A percentile compares a stretch with the other conserved stretches of the same genome.
Conservation (phyloP, 768 basidiomycete genomes). For the Hysterangium stoloniferum region DNA sequence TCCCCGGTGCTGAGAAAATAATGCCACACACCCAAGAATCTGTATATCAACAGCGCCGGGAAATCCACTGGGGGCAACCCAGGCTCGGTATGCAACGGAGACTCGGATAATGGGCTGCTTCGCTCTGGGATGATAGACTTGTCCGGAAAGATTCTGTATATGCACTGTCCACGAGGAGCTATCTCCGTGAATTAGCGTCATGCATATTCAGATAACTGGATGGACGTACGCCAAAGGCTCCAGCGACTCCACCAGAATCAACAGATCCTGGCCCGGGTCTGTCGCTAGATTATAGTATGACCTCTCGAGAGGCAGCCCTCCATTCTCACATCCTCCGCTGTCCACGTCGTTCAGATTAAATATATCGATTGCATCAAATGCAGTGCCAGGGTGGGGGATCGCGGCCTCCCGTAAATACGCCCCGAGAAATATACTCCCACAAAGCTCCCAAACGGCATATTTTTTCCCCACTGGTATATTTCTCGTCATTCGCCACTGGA, state of each 20-base stretch:
- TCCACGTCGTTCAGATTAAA: background rate
- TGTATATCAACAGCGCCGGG: slow-evolving; percentile 4
- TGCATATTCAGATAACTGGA: no score
- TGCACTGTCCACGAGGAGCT: slow-evolving; percentile 6
- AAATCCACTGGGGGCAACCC: background rate
- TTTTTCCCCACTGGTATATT: slow-evolving; percentile 1
- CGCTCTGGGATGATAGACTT: background rate
- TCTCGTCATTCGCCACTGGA: background rate
- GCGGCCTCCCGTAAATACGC: background rate
- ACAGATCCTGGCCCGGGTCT: slow-evolving; percentile 8
- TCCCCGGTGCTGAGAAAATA: slow-evolving; percentile 7
- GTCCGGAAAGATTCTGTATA: slow-evolving; percentile 3
- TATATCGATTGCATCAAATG: slow-evolving; percentile 7
- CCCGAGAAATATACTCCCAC: slow-evolving; percentile 1
- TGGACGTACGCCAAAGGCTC: background rate
- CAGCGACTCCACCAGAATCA: slow-evolving; percentile 2
- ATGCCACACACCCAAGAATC: background rate
- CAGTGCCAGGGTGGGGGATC: background rate
- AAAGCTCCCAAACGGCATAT: slow-evolving; percentile 9
- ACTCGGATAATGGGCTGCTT: background rate
- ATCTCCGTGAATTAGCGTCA: no score
- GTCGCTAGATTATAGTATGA: slow-evolving; percentile 4
- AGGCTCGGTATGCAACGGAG: slow-evolving; percentile 5
- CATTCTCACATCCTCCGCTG: background rate
- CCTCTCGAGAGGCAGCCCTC: background rate